These are phyloP conservation scores for Tolypocladium amazonense DNA, from an alignment of 2,329 filamentous ascomycete genomes.

Conservation along the genomic window DNA sequence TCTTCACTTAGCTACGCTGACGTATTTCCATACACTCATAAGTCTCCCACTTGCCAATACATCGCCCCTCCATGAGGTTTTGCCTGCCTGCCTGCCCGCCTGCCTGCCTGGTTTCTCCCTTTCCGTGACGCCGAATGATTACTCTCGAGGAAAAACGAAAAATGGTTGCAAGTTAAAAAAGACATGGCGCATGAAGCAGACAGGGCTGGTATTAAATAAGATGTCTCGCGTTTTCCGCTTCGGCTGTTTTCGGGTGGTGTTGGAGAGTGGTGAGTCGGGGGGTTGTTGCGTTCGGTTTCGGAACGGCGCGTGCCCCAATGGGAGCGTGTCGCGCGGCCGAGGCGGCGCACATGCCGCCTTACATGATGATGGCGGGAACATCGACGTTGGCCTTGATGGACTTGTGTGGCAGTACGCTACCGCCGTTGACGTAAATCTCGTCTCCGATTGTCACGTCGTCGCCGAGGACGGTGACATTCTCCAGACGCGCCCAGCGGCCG, in stretches of 20 bases:
- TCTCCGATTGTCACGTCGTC: slow-evolving; percentile 97
- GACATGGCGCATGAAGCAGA: slow-evolving; percentile 1
- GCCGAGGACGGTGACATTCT: slow-evolving; percentile 96
- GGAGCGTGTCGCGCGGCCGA: background rate
- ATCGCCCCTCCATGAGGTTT: slow-evolving; percentile 2
- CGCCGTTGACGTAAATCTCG: slow-evolving; percentile 97
- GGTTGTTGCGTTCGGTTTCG: background rate
- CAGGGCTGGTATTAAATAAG: background rate
- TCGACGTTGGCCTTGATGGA: slow-evolving; percentile 98
- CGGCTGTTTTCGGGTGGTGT: background rate
- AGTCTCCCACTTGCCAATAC: slow-evolving; percentile 2
- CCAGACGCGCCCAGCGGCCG: slow-evolving; percentile 87
- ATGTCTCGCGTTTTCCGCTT: background rate
- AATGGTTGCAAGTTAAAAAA: background rate
- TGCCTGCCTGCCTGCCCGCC: slow-evolving; percentile 4
- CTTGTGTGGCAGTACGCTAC: slow-evolving; percentile 93
- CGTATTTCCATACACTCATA: slow-evolving; percentile 4
- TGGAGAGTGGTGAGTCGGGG: background rate
- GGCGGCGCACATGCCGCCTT: slow-evolving; percentile 13
- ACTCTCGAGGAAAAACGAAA: background rate
- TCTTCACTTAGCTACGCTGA: slow-evolving; percentile 5
- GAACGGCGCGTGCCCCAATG: background rate
- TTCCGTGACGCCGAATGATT: slow-evolving; percentile 6
- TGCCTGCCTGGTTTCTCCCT: slow-evolving; percentile 3
- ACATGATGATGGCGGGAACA: slow-evolving; percentile 60